Conservation (phyloP, 2,329 filamentous ascomycete genomes). For the Cladosporium sp. region DNA sequence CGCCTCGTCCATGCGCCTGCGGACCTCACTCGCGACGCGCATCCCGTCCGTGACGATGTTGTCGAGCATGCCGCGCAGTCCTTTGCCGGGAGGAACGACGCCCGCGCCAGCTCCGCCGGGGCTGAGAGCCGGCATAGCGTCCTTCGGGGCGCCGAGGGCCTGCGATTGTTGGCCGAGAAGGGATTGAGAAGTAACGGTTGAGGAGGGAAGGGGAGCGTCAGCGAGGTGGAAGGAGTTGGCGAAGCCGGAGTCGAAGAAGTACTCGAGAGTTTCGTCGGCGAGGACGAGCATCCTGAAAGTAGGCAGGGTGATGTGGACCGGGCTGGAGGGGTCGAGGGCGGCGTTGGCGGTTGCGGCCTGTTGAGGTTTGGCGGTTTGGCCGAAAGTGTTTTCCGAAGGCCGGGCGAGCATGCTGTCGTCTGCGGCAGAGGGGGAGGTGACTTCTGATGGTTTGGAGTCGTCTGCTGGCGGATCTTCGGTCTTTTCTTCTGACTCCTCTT, state of each 20-base stretch:
- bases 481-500: slow-evolving; percentile 36
- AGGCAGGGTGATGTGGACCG: slow-evolving; percentile 88
- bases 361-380: slow-evolving; percentile 35
- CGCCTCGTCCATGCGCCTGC: slow-evolving; percentile 89
- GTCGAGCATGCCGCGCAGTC: slow-evolving; percentile 85
- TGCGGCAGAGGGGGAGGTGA: slow-evolving; percentile 14
- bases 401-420: slow-evolving; percentile 23
- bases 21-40: slow-evolving; percentile 87
- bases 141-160: neutral
- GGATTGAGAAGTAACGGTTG: slow-evolving; percentile 50
- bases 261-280: slow-evolving; percentile 88
- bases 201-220: slow-evolving; percentile 50
- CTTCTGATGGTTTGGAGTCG: slow-evolving; percentile 4
- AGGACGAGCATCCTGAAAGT: slow-evolving; percentile 99
- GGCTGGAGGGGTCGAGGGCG: slow-evolving; percentile 86
- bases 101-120: slow-evolving; percentile 37
- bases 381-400: slow-evolving; percentile 27
- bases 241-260: slow-evolving; percentile 96
- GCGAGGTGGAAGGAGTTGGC: slow-evolving; percentile 86
- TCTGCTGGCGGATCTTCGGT: slow-evolving; percentile 14
- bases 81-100: slow-evolving; percentile 60
- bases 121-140: slow-evolving; percentile 19
- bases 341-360: slow-evolving; percentile 75
- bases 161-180: slow-evolving; percentile 63
- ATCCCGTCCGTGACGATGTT: slow-evolving; percentile 98